Evolutionary conservation across 2,329 filamentous ascomycete species (phyloP), one percentile per base, ranked within the genome.

Genomic region (Fusarium sp.): DNA sequence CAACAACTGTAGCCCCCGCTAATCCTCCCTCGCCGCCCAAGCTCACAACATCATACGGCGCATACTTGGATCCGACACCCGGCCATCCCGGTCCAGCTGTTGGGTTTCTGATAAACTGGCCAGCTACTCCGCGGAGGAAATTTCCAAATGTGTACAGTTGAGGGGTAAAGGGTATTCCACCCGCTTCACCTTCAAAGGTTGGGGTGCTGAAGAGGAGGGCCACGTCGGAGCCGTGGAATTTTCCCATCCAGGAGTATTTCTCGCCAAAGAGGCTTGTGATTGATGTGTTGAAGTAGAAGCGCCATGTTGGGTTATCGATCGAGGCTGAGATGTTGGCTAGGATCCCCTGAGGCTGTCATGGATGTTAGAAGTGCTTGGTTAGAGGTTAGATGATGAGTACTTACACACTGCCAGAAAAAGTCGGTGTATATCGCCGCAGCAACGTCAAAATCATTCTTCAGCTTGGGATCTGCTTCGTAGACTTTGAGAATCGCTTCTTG

Each of bases 201-300:
- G 76, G 73, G 20, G 74, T 50, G 23, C 48, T 57, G 62, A 81
- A 79, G 6, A 81, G 76, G 11, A 80, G 69, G 1, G 66, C 14
- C 13, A 77, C 64, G 9, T 82, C 80, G 6, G 72, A 73, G 23
- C 68, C 72, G 64, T 81, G 79, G 57, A 79, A 80, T 25, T 78
- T 80, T 20, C 71, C 76, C 1, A 81, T 72, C 66, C 71, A 81
- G 2, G 30, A 43, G 50, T 72, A 77, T 20, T 77, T 37, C 1
- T 67, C 37, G 2, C 72, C 73, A 3, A 80, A 30, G 11, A 77
- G 57, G n/a, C 70, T 71, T 0, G 71, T 65, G 25, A 77, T 50
- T 2, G 79, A 81, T 7, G 70, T 48, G 58, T 80, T 81, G 72
- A 78, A 79, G 69, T 70, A 73, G 65, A 75, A 78, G 14, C 77